Evolutionary conservation across 192 early-diverging fungal genomes (phyloP), one percentile per base, ranked within the genome.

Genomic region (Dissophora ornata): DNA sequence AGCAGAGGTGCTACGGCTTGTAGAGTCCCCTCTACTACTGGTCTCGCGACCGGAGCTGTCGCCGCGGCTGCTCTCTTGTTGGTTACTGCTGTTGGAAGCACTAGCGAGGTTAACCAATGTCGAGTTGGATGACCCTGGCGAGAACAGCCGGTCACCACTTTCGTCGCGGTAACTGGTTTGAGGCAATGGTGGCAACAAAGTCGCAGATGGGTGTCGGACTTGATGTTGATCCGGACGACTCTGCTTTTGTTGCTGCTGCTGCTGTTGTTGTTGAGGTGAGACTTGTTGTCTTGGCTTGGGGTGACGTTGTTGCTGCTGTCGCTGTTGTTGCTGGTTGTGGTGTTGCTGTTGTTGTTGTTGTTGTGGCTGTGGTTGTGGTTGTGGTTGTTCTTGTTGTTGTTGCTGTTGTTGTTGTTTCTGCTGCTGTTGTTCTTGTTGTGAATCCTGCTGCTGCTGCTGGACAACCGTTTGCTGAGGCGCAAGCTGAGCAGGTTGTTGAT

Each of bases 111-210:
- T 77, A 9, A 67, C 47, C 38, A 77, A 30, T 0, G 73, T 67
- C 36, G 73, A 67, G 38, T 51, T 75, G 51, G 71, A 75, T 11
- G 63, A 60, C 3, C 38, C 13, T 18, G 57, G 63, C 2, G 71
- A 75, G 51, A 61, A 77, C 21, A 59, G 6, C 51, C 58, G 73
- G 16, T 24, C 21, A 3, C 47, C 22, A 6, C 53, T 25, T 18
- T 56, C 41, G 3, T 57, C 50, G 1, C 44, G 38, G 32, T 59
- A 61, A 1, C 51, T 13, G 12, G 45, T 57, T 24, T 73, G 70
- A 26, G 61, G 48, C 21, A 59, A 19, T 8, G 70, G 62, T 12
- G 62, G 62, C 15, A 65, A 41, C 34, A 73, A 44, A 2, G 54
- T 73, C 13, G 47, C 46, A 28, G 36, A 44, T n/a, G 54, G 62